phyloP scores from a whole-genome alignment of 495 filamentous ascomycete genomes.

The Baudoinia panamericana region DNA sequence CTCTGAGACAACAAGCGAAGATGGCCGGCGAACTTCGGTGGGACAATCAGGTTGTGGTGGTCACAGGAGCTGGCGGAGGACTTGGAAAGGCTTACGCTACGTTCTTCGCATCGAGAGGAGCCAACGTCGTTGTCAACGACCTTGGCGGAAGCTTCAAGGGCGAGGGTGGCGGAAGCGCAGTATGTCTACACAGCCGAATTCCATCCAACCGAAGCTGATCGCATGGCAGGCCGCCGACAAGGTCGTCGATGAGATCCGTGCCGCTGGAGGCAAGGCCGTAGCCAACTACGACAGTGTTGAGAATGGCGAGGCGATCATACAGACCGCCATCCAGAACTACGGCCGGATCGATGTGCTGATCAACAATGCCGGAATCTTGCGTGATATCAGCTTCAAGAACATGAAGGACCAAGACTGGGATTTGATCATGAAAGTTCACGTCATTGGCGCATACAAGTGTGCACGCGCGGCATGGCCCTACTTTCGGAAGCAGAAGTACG shows the following conservation, averaged over 20 bases:
- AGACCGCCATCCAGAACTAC: constrained; percentile 84
- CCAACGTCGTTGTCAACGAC: constrained; percentile 96
- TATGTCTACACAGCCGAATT: constrained; percentile 25
- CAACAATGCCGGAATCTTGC: constrained; percentile 96
- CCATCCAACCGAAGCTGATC: not conserved
- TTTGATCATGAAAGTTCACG: constrained; percentile 81
- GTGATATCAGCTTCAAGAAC: constrained; percentile 96
- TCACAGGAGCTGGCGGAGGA: constrained; percentile 93
- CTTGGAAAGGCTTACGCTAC: constrained; percentile 83
- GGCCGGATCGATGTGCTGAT: constrained; percentile 89
- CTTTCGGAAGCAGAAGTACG: constrained; percentile 97
- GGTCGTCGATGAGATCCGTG: constrained; percentile 87
- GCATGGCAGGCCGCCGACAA: constrained; percentile 69
- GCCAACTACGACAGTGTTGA: constrained; percentile 98
- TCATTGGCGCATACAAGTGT: constrained; percentile 94
- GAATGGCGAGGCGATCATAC: constrained; percentile 88
- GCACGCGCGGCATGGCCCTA: constrained; percentile 92
- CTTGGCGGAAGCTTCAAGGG: constrained; percentile 89
- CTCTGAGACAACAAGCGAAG: constrained; percentile 31
- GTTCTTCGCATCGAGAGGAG: constrained; percentile 85
- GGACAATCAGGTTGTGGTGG: constrained; percentile 92
- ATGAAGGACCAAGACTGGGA: constrained; percentile 98
- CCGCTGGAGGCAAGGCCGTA: constrained; percentile 87
- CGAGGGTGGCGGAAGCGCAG: constrained; percentile 79
- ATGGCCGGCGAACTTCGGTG: constrained; percentile 44